Conservation (phyloP, 2,329 filamentous ascomycete genomes). For the Neofusicoccum parvum region DNA sequence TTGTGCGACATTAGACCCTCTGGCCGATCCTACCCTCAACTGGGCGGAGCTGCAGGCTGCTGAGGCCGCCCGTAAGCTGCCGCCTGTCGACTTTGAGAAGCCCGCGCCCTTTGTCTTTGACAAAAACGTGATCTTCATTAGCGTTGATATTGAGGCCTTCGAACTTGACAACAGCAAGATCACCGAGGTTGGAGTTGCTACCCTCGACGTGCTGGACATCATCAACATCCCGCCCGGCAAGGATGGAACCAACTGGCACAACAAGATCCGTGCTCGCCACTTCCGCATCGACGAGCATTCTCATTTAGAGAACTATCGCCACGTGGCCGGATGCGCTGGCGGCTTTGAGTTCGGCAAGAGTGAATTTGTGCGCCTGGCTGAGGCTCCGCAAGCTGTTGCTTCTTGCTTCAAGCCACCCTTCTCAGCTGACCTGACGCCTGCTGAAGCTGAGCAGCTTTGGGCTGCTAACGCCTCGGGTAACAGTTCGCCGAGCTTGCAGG, state of each 20-base stretch:
- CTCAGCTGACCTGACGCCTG: slow-evolving; percentile 33
- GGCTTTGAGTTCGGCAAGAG: slow-evolving; percentile 71
- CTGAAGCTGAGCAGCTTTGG: neutral
- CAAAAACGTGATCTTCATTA: slow-evolving; percentile 68
- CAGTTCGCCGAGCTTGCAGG: neutral
- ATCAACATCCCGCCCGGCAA: slow-evolving; percentile 60
- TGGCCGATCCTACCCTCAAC: slow-evolving; percentile 10
- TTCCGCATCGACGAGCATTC: slow-evolving; percentile 73
- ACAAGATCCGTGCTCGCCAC: slow-evolving; percentile 69
- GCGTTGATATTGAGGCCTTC: slow-evolving; percentile 80
- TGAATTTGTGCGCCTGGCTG: slow-evolving; percentile 54
- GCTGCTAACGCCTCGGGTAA: slow-evolving; percentile 4
- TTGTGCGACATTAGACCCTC: slow-evolving; percentile 10
- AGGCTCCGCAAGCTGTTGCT: slow-evolving; percentile 52
- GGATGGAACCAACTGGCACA: slow-evolving; percentile 67
- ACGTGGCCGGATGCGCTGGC: slow-evolving; percentile 72
- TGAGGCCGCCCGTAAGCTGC: slow-evolving; percentile 21
- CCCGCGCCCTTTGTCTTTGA: slow-evolving; percentile 53
- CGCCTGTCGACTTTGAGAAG: slow-evolving; percentile 48
- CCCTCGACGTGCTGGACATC: slow-evolving; percentile 71
- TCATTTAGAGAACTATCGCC: slow-evolving; percentile 67
- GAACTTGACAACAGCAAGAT: slow-evolving; percentile 68
- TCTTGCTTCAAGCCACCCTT: slow-evolving; percentile 61
- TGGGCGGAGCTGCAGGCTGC: slow-evolving; percentile 18
- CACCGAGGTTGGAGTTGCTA: slow-evolving; percentile 84